Percentiles rank a stretch among this genome's conserved stretches.
phyloP scores from a whole-genome alignment of 306 rosid species.

The Lagenaria siceraria region DNA sequence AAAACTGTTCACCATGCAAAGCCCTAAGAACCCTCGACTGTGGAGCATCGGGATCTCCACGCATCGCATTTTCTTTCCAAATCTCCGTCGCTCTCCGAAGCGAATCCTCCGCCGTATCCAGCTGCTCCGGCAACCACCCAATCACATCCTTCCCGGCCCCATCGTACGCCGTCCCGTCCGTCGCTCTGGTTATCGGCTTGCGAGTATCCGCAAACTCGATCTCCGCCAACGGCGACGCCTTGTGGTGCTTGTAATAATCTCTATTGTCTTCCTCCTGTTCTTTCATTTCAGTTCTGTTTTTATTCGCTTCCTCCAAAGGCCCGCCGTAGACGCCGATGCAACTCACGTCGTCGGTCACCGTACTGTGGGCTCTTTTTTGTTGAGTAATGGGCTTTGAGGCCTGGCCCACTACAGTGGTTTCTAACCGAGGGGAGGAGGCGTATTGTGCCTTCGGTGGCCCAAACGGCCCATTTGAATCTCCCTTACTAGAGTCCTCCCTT shows the following conservation, averaged over 20 bases:
- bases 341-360: constrained; percentile 24
- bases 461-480: not conserved
- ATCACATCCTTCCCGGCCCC: constrained; percentile 19
- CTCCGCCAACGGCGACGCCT: constrained; percentile 74
- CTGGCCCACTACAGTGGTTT: constrained; percentile 30
- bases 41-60: constrained; percentile 63
- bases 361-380: constrained; percentile 24
- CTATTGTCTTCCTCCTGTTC: constrained; percentile 20
- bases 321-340: constrained; percentile 53
- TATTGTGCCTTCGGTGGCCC: constrained; percentile 20
- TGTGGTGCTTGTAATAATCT: constrained; percentile 41
- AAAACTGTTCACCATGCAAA: constrained; percentile 52
- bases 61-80: constrained; percentile 45
- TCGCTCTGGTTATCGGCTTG: constrained; percentile 38
- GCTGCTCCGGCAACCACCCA: constrained; percentile 75
- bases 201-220: constrained; percentile 47
- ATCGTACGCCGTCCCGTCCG: constrained; percentile 24
- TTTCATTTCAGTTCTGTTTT: not conserved
- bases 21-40: constrained; percentile 54
- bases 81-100: constrained; percentile 52
- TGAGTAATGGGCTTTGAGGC: constrained; percentile 33
- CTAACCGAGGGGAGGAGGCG: constrained; percentile 30
- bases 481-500: constrained; percentile 5
- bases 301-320: constrained; percentile 33
- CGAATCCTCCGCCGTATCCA: constrained; percentile 67